Evolutionary conservation across 345 rosid genomes (phyloP), one percentile per base, ranked within the genome.

Genomic region (Dovyalis caffra): DNA sequence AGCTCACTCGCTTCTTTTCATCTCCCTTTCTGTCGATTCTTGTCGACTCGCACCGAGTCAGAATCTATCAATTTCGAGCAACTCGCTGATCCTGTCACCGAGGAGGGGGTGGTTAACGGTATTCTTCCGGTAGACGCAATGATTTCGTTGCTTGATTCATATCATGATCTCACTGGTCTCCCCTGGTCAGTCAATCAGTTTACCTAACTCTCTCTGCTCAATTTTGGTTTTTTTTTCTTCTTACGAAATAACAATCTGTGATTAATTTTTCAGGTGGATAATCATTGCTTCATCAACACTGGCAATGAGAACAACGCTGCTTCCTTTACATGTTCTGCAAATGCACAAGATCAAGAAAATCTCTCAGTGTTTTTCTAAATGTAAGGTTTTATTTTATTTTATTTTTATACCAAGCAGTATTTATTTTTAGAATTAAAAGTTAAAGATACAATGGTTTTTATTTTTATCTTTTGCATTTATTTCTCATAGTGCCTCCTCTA

Each of bases 401-500:
- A 3, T 34, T 72, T 38, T 2, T 31, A 37, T 61, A 15, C 18
- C 5, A 43, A 12, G 47, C 14, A 12, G 2, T 43, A 11, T 11
- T 12, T 34, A 5, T 14, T 14, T 43, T 14, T 43, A 43, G 47
- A 12, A 43, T 12, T 14, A 43, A 15, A 43, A 43, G 14, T 43
- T 43, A 2, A 43, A 14, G 47, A 4, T 12, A 43, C 47, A 12
- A 43, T 38, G 14, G 9, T 49, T 2, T 67, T 45, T 38, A 69
- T 45, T 14, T 11, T 47, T 34, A 26, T 65, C 64, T 4, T 25
- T 12, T 68, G 21, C 53, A 25, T 40, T 3, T 68, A 32, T 68
- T 68, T 23, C 71, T 90, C 76, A 74, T 79, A 91, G 99, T 93
- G 90, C 97, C 98, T 64, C 85, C 92, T 68, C 91, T 92, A 35